Evolutionary conservation across 139 green algal species (phyloP), one percentile per base, ranked within the genome.

Genomic region (Chlamydomonas sp.): DNA sequence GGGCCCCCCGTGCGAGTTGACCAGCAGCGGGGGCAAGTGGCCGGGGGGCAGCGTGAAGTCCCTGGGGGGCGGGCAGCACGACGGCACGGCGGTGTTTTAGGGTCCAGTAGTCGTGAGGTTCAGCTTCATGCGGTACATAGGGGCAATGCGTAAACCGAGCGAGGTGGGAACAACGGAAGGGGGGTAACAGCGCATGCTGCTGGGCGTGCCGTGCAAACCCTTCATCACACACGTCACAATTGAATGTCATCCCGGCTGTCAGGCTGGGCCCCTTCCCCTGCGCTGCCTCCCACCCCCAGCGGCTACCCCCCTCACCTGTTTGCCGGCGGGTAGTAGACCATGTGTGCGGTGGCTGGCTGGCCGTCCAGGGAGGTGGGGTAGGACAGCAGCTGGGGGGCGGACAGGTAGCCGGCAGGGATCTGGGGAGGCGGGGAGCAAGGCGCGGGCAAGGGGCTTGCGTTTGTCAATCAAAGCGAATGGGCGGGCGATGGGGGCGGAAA

Each of bases 1-100:
- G 61, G 95, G 95, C 2, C 95, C 95, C 5, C 95, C 93, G 88
- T 97, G 95, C 64, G 92, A 94, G 78, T 94, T 95, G 6, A 97
- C 91, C 83, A 97, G 92, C 85, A 97, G 87, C 1, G 89, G 89
- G 17, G 89, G 89, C 74, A 90, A 79, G 62, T 88, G 69, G 12
- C 94, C 95, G 60, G 73, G 31, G 0, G 75, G 84, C 69, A 60
- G 63, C 8, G 57, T 83, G 75, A 83, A 88, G 84, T 83, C 75
- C 84, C 84, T 88, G 84, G 12, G n/a, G 8, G 78, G 1, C 59
- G 59, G 76, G 16, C 4, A 9, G 49, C 6, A 49, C 20, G 20
- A 6, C 17, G 71, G 71, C 9, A 20, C 20, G 71, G 31, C 31
- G 31, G 31, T 49, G 31, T 49, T 49, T 49, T 49, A 49, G 31